phyloP scores from a whole-genome alignment of 139 green algal species.

The Micromonas pusilla region DNA sequence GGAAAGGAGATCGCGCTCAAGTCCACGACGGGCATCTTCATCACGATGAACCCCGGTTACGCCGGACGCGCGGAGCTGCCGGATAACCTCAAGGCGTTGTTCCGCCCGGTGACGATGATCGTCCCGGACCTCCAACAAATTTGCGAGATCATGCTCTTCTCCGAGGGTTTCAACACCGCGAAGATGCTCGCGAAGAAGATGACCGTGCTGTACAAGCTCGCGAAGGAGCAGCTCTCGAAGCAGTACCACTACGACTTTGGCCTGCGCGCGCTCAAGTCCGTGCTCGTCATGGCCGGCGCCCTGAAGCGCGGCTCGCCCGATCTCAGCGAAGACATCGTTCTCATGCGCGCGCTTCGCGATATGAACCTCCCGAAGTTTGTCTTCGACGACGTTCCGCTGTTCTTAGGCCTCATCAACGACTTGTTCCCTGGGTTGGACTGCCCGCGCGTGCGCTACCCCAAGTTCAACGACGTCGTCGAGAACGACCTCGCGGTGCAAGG shows the following conservation, averaged over 20 bases:
- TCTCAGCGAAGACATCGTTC: constrained; percentile 67
- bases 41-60: constrained; percentile 84
- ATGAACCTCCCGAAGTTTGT: constrained; percentile 88
- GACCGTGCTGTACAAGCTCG: constrained; percentile 80
- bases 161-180: constrained; percentile 70
- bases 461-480: constrained; percentile 79
- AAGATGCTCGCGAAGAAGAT: constrained; percentile 81
- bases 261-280: constrained; percentile 66
- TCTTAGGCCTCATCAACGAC: constrained; percentile 72
- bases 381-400: constrained; percentile 80
- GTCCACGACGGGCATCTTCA: constrained; percentile 69
- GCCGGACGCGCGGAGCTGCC: constrained; percentile 70
- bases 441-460: constrained; percentile 53
- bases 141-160: constrained; percentile 82
- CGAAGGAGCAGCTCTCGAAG: constrained; percentile 73
- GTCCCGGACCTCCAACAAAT: constrained; percentile 72
- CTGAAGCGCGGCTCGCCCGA: constrained; percentile 69
- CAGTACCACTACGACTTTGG: constrained; percentile 84
- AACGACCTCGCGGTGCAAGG: constrained; percentile 48
- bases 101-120: constrained; percentile 73
- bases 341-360: constrained; percentile 78
- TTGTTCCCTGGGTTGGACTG: constrained; percentile 56
- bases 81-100: constrained; percentile 66
- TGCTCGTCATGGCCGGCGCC: constrained; percentile 74
- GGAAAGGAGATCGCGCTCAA: constrained; percentile 67